These are phyloP conservation scores for Diospyros kaki DNA, from an alignment of 148 eudicot genomes.

Conservation along the genomic window DNA sequence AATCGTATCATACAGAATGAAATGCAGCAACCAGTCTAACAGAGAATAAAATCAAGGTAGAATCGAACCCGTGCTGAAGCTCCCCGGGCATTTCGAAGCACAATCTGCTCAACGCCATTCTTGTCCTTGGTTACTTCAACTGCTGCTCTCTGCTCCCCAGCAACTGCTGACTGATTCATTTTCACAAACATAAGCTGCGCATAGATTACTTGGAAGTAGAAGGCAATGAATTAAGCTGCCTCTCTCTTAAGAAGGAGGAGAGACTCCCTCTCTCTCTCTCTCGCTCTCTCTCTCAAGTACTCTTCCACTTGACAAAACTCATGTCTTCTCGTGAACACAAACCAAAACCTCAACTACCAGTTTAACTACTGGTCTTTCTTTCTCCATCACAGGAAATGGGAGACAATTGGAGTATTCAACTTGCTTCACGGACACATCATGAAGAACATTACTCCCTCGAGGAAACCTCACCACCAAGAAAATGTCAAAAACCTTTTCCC, in stretches of 20 bases:
- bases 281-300: slow-evolving; percentile 2
- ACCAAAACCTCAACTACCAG: slow-evolving; percentile 34
- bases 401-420: background rate
- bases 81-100: slow-evolving; percentile 53
- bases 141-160: slow-evolving; percentile 28
- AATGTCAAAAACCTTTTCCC: too few species aligned
- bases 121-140: slow-evolving; percentile 48
- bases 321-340: slow-evolving; percentile 26
- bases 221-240: background rate
- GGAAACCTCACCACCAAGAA: background rate
- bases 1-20: background rate
- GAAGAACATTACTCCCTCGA: background rate
- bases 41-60: slow-evolving; percentile 1
- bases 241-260: slow-evolving; percentile 14
- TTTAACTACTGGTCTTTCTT: slow-evolving; percentile 15
- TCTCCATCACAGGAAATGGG: background rate
- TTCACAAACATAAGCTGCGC: slow-evolving; percentile 15
- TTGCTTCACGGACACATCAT: background rate
- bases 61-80: slow-evolving; percentile 54
- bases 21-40: background rate
- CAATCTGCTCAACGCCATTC: slow-evolving; percentile 44
- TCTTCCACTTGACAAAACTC: slow-evolving; percentile 31
- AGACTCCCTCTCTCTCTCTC: slow-evolving; percentile 19
- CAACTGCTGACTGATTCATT: slow-evolving; percentile 53
- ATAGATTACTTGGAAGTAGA: slow-evolving; percentile 4